Evolutionary conservation across 2,329 filamentous ascomycete genomes (phyloP), one percentile per base, ranked within the genome.

Genomic region (Epichloe sibirici): DNA sequence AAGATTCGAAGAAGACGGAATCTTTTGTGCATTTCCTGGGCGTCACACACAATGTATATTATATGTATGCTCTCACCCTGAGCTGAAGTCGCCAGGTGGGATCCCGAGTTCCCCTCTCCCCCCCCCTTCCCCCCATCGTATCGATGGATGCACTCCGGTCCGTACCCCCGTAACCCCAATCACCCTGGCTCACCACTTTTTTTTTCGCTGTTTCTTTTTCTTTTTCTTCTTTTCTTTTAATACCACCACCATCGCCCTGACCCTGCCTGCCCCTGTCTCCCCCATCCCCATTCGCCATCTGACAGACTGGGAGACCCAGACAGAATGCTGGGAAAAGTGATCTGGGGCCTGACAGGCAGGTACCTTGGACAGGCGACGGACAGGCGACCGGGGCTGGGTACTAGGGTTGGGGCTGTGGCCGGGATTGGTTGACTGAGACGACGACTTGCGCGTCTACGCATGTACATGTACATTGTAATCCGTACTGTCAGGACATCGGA

Each of bases 11-110:
- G 42, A 38, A 53, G 17, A 53, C n/a, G 37, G 34, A 50, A 51
- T 35, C 45, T 46, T 46, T 38, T 28, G 15, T 13, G 12, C 1
- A 21, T 38, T 28, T 44, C 45, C 52, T 42, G 52, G 49, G 52
- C 48, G 42, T 51, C 53, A 51, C 51, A 48, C 51, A 52, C 55
- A 55, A 55, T 55, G 51, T 54, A 57, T 53, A 57, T 52, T 54
- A 57, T 52, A 55, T 57, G 53, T 54, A 34, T 50, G 49, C 52
- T 53, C 51, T 35, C 51, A 43, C 53, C 49, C 45, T 43, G 25
- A 51, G 50, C 50, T 51, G 44, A 47, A 53, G 31, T 43, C 43
- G 28, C 54, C 48, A 45, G 54, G 45, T 53, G 17, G 17, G 17
- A 21, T 50, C 45, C 49, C 51, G 38, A 48, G 35, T 45, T 48